Conservation (phyloP, 192 early-diverging fungal genomes). For the Paraglomus brasilianum region DNA sequence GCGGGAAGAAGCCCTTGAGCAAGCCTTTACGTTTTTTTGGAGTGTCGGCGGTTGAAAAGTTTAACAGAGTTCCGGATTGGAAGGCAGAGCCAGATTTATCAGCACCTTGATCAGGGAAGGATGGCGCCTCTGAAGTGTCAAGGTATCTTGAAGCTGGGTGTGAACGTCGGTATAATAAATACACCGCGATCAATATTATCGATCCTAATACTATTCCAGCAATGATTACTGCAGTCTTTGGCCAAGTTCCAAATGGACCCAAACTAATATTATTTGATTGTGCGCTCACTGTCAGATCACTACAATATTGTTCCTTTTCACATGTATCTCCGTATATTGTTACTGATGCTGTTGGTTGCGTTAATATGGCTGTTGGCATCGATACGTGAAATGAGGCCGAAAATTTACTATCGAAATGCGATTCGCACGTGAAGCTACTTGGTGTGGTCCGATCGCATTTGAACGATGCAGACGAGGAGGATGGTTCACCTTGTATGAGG, state of each 20-base stretch:
- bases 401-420: background rate
- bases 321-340: constrained; percentile 15
- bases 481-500: background rate
- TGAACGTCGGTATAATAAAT: constrained; percentile 5
- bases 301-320: background rate
- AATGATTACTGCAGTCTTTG: constrained; percentile 7
- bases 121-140: too few relatives aligned
- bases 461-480: background rate
- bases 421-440: background rate
- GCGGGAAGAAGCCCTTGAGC: too few relatives aligned
- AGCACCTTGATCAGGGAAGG: too few relatives aligned
- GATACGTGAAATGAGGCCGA: background rate
- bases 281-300: background rate
- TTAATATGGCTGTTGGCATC: background rate
- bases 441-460: background rate
- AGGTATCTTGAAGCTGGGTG: too few relatives aligned
- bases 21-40: too few relatives aligned
- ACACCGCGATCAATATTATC: background rate
- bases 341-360: background rate
- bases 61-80: too few relatives aligned
- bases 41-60: too few relatives aligned
- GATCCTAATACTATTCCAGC: background rate
- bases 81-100: too few relatives aligned
- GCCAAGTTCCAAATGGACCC: constrained; percentile 19
- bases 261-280: background rate